Conservation (phyloP, 73 alveolate genomes). For the Symbiodinium natans region DNA sequence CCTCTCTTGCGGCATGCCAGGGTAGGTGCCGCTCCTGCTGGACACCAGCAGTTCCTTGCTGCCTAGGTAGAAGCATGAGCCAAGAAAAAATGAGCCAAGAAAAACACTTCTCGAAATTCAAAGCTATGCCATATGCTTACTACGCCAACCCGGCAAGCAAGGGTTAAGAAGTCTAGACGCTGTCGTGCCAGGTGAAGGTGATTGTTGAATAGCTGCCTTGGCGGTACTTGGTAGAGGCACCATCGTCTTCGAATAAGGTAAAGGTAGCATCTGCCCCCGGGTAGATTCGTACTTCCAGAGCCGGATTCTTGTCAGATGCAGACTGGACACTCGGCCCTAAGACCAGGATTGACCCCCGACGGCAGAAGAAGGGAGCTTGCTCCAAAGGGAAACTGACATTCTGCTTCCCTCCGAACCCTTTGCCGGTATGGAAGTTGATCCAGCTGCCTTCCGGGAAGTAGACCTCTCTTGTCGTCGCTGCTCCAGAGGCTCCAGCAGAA, state of each 20-base stretch:
- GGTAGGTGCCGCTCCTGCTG: neutral
- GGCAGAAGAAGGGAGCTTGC: constrained; percentile 49
- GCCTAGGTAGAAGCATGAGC: neutral
- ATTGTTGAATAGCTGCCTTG: neutral
- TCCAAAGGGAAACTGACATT: neutral
- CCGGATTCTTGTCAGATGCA: constrained; percentile 10
- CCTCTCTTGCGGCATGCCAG: neutral
- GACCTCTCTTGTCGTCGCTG: constrained; percentile 19
- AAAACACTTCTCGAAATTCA: neutral
- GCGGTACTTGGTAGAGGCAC: constrained; percentile 43
- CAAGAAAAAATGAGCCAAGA: neutral
- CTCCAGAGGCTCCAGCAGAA: neutral
- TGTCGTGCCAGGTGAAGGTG: neutral
- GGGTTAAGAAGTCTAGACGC: neutral
- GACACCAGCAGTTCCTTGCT: neutral
- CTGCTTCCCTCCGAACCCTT: neutral
- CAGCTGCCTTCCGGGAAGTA: constrained; percentile 36
- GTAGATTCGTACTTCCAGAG: constrained; percentile 56
- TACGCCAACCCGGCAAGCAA: neutral
- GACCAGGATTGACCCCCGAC: neutral
- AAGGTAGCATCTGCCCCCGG: neutral
- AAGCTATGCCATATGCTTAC: neutral
- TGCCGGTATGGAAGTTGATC: constrained; percentile 54
- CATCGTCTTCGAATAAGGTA: constrained; percentile 31
- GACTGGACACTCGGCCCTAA: constrained; percentile 27